A percentile compares a stretch with the other conserved stretches of the same genome.
Evolutionary conservation across 2,329 filamentous ascomycete species (phyloP).

Genomic region (Ampelomyces quisqualis): DNA sequence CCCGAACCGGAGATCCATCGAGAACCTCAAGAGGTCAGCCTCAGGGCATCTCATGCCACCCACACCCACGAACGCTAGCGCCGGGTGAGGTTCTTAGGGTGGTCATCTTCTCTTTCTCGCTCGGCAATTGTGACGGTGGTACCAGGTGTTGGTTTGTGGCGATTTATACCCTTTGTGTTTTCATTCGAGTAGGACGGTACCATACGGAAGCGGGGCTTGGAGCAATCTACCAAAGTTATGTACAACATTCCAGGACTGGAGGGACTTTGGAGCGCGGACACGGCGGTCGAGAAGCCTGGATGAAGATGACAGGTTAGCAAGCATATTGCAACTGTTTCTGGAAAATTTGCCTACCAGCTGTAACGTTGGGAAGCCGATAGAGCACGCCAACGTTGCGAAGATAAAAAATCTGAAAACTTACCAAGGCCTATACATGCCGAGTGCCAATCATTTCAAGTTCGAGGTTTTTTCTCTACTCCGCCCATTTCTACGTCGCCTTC

Average conservation of each 20-base stretch:
- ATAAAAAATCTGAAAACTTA: slow-evolving; percentile 25
- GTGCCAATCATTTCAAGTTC: slow-evolving; percentile 14
- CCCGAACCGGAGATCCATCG: slow-evolving; percentile 32
- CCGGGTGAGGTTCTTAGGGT: slow-evolving; percentile 13
- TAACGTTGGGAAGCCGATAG: slow-evolving; percentile 3
- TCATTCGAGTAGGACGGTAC: slow-evolving; percentile 18
- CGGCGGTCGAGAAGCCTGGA: slow-evolving; percentile 1
- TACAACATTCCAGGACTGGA: slow-evolving; percentile 20
- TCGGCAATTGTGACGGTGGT: slow-evolving; percentile 17
- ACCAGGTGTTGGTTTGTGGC: slow-evolving; percentile 22
- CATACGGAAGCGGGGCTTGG: slow-evolving; percentile 8
- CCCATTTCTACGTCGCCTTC: slow-evolving; percentile 32
- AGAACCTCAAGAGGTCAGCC: slow-evolving; percentile 40
- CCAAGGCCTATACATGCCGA: slow-evolving; percentile 11
- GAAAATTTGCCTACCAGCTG: slow-evolving; percentile 18
- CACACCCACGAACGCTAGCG: slow-evolving; percentile 24
- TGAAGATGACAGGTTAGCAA: slow-evolving; percentile 11
- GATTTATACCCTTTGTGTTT: slow-evolving; percentile 39
- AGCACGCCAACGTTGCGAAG: background rate
- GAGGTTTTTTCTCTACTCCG: slow-evolving; percentile 29
- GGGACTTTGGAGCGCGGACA: too few relatives aligned
- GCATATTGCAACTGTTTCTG: slow-evolving; percentile 14
- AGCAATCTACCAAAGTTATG: slow-evolving; percentile 26
- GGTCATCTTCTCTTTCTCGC: slow-evolving; percentile 12
- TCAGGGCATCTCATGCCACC: slow-evolving; percentile 41